A percentile compares a stretch with the other conserved stretches of the same genome.
Conservation (phyloP, 306 rosid genomes). For the Vigna radiata region DNA sequence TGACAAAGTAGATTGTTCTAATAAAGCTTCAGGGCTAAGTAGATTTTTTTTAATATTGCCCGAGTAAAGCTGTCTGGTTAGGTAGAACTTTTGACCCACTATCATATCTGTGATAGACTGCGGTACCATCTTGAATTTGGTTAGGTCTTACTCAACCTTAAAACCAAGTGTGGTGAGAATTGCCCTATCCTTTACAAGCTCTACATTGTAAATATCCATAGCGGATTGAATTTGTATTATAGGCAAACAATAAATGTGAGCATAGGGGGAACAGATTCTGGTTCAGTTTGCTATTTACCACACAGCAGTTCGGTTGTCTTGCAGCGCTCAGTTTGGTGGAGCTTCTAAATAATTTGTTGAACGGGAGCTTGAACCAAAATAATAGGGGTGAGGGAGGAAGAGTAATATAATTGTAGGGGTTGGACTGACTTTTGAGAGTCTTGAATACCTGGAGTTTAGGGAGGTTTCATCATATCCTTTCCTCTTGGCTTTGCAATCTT, state of each 20-base stretch:
- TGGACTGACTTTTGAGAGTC: conserved; percentile 30
- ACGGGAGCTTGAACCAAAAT: conserved; percentile 26
- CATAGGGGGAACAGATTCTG: conserved; percentile 1
- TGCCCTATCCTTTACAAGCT: neutral
- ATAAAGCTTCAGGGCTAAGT: neutral
- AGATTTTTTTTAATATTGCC: neutral
- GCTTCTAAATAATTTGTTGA: conserved; percentile 2
- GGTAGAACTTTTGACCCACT: neutral
- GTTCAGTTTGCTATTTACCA: conserved; percentile 7
- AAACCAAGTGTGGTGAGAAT: neutral
- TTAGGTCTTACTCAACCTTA: neutral
- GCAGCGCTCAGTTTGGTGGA: neutral
- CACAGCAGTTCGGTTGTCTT: conserved; percentile 9
- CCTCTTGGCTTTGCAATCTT: conserved; percentile 33
- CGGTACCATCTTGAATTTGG: neutral
- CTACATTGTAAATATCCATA: neutral
- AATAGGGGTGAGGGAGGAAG: conserved; percentile 19
- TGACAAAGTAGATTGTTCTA: neutral
- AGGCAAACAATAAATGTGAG: neutral
- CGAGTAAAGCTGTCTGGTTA: neutral
- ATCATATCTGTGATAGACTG: neutral
- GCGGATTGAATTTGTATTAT: neutral
- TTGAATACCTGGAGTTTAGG: conserved; percentile 13
- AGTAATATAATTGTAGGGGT: conserved; percentile 24
- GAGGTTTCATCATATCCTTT: conserved; percentile 17